These are phyloP conservation scores for Gamarada debralockiae DNA, from an alignment of 495 filamentous ascomycete genomes.

Conservation along the genomic window DNA sequence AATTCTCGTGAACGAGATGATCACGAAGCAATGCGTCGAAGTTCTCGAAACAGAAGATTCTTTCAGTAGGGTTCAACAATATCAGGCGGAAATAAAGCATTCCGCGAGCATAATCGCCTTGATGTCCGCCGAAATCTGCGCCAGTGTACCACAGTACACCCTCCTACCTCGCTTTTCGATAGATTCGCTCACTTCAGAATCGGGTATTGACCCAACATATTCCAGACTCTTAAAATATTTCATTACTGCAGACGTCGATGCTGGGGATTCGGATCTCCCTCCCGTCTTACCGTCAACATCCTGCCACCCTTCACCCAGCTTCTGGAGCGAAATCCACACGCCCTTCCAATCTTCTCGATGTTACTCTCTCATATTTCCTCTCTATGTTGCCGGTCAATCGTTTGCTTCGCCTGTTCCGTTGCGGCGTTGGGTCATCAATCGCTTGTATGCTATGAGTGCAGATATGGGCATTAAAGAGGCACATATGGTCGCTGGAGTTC, in stretches of 20 bases:
- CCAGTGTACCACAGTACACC: neutral
- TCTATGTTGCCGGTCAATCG: neutral
- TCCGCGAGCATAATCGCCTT: neutral
- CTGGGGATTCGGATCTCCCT: neutral
- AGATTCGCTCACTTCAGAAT: neutral
- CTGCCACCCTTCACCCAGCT: neutral
- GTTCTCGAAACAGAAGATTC: neutral
- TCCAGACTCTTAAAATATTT: neutral
- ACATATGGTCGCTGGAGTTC: neutral
- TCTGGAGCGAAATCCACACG: neutral
- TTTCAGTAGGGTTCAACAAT: neutral
- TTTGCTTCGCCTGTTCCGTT: neutral
- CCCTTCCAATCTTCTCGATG: neutral
- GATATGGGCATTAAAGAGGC: neutral
- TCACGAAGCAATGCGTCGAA: neutral
- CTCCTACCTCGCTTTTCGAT: neutral
- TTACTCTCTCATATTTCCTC: constrained; percentile 1
- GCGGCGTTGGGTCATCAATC: neutral
- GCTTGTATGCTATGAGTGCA: neutral
- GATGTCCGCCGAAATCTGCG: neutral
- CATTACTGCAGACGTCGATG: neutral
- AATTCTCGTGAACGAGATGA: neutral
- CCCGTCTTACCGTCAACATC: neutral
- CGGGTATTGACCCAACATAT: neutral
- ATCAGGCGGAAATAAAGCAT: neutral